A percentile compares a stretch with the other conserved stretches of the same genome.
Conservation (phyloP, 179 eudicot genomes). For the Beta lomatogona region DNA sequence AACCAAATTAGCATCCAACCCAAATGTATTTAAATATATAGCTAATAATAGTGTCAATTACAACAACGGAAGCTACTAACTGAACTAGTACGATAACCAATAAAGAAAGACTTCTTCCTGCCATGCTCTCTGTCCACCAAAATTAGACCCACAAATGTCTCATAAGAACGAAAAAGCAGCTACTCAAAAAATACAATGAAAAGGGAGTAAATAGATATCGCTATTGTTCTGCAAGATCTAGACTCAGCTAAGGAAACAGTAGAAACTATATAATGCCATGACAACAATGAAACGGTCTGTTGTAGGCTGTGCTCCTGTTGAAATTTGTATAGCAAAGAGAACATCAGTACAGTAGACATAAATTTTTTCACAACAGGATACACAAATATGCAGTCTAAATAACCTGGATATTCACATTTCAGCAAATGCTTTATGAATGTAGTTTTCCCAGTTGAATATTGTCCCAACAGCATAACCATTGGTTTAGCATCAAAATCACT, state of each 20-base stretch:
- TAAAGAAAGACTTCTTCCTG: no score
- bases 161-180: background rate
- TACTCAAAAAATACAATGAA: no score
- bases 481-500: constrained; percentile 98
- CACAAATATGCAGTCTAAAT: constrained; percentile 2
- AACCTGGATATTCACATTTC: constrained; percentile 86
- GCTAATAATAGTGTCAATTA: no score
- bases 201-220: background rate
- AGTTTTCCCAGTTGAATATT: constrained; percentile 96
- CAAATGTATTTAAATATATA: no score
- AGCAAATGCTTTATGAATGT: constrained; percentile 91
- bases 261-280: constrained; percentile 54
- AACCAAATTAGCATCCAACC: no score
- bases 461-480: constrained; percentile 99
- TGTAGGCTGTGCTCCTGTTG: constrained; percentile 95
- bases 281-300: constrained; percentile 91
- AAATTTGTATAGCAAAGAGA: background rate
- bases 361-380: background rate
- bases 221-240: background rate
- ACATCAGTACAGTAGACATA: constrained; percentile 3
- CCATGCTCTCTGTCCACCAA: no score
- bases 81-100: no score
- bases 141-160: background rate
- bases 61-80: no score
- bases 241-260: background rate